Evolutionary conservation across 352 stramenopile species (phyloP), one percentile per base, ranked within the genome.

Genomic region (Globisporangium polare): DNA sequence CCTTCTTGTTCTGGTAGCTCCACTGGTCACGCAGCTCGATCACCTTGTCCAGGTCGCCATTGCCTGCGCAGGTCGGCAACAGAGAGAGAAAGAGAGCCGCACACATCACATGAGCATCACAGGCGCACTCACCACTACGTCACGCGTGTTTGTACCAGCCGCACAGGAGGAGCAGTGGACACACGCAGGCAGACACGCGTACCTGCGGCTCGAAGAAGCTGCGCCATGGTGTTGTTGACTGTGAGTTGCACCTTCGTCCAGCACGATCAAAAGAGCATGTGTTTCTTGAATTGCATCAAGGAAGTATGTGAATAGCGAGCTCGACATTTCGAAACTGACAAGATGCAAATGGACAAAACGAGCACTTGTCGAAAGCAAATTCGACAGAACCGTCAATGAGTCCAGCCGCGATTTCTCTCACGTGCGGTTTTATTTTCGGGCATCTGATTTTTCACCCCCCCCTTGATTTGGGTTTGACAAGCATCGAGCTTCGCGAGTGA

Each of bases 1-100:
- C 83, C 72, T 90, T 92, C 66, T 92, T 92, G 73, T 92, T 92
- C 69, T 92, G 80, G 58, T 77, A 80, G 57, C 66, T 74, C 79
- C 80, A 90, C 51, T 90, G 72, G 31, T 77, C 79, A 46, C 79
- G 74, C 29, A 92, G 57, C 63, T 86, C 75, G 52, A 77, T 79
- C 26, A 90, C 80, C 67, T 85, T 88, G 47, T 90, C 83, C 22
- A 92, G 65, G 53, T 92, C 73, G 27, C 83, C 80, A 60, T 86
- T 90, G 13, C 68, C 83, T 92, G 33, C 37, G 37, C 22, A 22
- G 46, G 26, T 53, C 4, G 22, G 13, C 39, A 13, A 56, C 45
- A 20, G 9, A 17, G 12, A 20, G 9, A 17, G 12, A 18, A 41
- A 41, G 10, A 41, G 13, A 41, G 35, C 8, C 12, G 0, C 9